Conservation (phyloP, 768 basidiomycete species). For the Leucocoprinus leucothites region DNA sequence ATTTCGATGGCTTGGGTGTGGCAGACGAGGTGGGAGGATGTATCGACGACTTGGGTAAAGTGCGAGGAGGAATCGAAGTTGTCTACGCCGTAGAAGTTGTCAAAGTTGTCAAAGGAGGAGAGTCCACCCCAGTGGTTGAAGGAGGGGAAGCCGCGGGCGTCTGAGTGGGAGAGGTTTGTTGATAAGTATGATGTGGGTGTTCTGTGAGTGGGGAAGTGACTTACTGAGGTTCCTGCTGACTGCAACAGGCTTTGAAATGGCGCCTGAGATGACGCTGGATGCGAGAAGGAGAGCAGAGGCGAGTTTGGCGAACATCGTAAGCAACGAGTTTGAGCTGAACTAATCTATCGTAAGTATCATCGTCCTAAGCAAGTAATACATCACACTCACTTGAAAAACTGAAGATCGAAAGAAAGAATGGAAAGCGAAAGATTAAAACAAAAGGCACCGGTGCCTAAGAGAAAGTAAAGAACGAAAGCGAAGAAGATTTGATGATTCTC, state of each 20-base stretch:
- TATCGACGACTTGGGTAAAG: constrained; percentile 27
- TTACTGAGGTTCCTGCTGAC: constrained; percentile 21
- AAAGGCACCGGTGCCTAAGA: constrained; percentile 3
- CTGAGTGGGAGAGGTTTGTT: too few species aligned
- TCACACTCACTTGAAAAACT: neutral
- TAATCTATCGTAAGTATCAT: neutral
- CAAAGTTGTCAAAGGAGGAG: constrained; percentile 26
- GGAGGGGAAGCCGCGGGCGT: constrained; percentile 13
- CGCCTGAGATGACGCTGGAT: neutral
- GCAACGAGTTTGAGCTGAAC: neutral
- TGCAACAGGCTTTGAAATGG: neutral
- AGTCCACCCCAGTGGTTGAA: constrained; percentile 34
- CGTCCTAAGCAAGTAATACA: too few species aligned
- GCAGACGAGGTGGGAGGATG: constrained; percentile 23
- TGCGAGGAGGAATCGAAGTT: constrained; percentile 29
- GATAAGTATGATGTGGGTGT: neutral
- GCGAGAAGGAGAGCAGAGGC: constrained; percentile 3
- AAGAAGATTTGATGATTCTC: too few species aligned
- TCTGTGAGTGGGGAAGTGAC: constrained; percentile 7
- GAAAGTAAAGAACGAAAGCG: neutral
- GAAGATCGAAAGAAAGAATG: neutral
- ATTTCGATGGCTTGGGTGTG: constrained; percentile 30
- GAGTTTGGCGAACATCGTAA: constrained; percentile 7
- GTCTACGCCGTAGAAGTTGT: constrained; percentile 23
- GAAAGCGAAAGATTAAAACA: neutral